Base-by-base conservation (phyloP, 2,329 filamentous ascomycete species). In the Colletotrichum liriopes region DNA sequence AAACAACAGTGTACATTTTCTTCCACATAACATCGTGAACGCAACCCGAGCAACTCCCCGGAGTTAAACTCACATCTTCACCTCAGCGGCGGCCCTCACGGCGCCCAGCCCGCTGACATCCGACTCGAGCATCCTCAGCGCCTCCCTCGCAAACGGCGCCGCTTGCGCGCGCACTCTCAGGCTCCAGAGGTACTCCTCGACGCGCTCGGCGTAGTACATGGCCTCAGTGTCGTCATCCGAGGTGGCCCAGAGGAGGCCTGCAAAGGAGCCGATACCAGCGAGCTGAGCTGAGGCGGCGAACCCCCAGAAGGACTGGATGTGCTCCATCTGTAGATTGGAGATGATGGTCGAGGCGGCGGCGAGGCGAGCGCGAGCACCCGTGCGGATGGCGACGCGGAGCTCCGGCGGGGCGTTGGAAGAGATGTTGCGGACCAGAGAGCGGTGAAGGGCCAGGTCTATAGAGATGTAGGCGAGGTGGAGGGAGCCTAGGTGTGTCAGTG, bases 391-490 rank as follows among this genome's bases (percentile, higher is more conserved):
- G 3, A 76, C 67, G 16, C 80, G 79, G 11, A 83, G 74, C 9
- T 77, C 75, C 0, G 68, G 75, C 0, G 81, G 78, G 0, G 79
- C 79, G 11, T 78, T 76, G 2, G 79, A 77, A 0, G 81, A 79
- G 23, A 86, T 79, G 11, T 83, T 83, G 14, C 86, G 81, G 1
- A 88, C 80, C 64, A 89, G 84, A 5, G 83, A 84, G 3, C 86
- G 84, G 75, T 88, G 86, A 3, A 88, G 81, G 52, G 86, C 84
- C 64, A 88, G 86, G 67, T 88, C 86, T 0, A 86, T 85, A 0
- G 86, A 85, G 59, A 86, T 84, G 73, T 88, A 88, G 0, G 86
- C 85, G 2, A 89, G 81, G 62, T 88, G 85, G 11, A 89, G 78
- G 51, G 85, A 86, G 2, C 86, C 73, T 74, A 23, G 82, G 75